phyloP scores from a whole-genome alignment of 169 alveolate species.

The Plasmodium knowlesi region DNA sequence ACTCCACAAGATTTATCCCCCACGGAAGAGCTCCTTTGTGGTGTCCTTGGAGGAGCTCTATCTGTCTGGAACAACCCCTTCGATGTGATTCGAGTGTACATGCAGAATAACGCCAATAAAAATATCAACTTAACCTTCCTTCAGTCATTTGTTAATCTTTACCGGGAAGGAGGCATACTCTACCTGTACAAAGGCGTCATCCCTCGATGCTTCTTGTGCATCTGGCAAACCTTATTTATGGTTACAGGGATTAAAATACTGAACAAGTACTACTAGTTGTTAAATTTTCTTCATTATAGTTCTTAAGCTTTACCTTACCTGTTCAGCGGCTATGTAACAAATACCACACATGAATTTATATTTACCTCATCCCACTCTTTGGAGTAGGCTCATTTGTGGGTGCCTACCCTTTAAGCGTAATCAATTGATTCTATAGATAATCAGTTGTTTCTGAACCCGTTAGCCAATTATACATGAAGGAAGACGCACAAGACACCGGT shows the following conservation, averaged over 20 bases:
- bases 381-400: background rate
- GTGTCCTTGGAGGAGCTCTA: slow-evolving; percentile 83
- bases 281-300: background rate
- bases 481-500: background rate
- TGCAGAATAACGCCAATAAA: slow-evolving; percentile 84
- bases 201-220: slow-evolving; percentile 81
- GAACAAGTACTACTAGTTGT: background rate
- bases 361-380: background rate
- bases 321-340: background rate
- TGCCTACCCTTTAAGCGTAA: background rate
- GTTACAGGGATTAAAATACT: slow-evolving; percentile 81
- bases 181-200: slow-evolving; percentile 81
- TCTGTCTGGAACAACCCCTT: slow-evolving; percentile 87
- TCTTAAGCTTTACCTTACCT: background rate
- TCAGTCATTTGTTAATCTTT: slow-evolving; percentile 47
- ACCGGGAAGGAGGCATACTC: slow-evolving; percentile 75
- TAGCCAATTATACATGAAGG: background rate
- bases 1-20: background rate
- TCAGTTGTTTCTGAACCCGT: background rate
- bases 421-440: background rate
- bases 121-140: slow-evolving; percentile 72
- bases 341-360: background rate
- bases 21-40: slow-evolving; percentile 73
- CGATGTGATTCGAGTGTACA: slow-evolving; percentile 85
- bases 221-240: slow-evolving; percentile 87